These are phyloP conservation scores for Scedosporium minutisporum DNA, from an alignment of 2,329 filamentous ascomycete species.

Conservation along the genomic window DNA sequence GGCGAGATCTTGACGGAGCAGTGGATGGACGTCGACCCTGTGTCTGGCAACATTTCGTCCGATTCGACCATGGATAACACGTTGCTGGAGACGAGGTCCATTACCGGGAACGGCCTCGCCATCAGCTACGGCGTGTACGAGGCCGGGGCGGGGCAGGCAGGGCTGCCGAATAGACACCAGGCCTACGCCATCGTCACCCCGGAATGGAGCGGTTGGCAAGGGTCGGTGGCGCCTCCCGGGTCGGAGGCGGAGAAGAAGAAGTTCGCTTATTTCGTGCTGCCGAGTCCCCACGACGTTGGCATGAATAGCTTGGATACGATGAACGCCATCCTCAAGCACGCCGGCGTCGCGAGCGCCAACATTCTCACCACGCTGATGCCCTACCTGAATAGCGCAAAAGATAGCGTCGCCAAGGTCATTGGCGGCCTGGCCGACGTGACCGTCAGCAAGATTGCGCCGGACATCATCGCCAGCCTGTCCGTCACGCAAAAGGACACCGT, in stretches of 20 bases:
- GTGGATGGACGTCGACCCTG: slow-evolving; percentile 34
- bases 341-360: slow-evolving; percentile 16
- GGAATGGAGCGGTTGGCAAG: slow-evolving; percentile 34
- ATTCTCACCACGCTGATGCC: slow-evolving; percentile 16
- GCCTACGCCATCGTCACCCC: slow-evolving; percentile 34
- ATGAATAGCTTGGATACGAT: slow-evolving; percentile 40
- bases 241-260: slow-evolving; percentile 27
- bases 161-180: slow-evolving; percentile 32
- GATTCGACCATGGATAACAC: slow-evolving; percentile 26
- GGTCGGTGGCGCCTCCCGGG: slow-evolving; percentile 26
- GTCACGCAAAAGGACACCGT: slow-evolving; percentile 41
- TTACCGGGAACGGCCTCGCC: slow-evolving; percentile 25
- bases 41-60: slow-evolving; percentile 29
- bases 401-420: slow-evolving; percentile 18
- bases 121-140: slow-evolving; percentile 39
- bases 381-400: slow-evolving; percentile 7
- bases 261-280: slow-evolving; percentile 33
- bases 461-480: slow-evolving; percentile 36
- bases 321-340: slow-evolving; percentile 26
- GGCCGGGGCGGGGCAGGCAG: slow-evolving; percentile 30
- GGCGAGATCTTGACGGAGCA: slow-evolving; percentile 27
- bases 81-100: slow-evolving; percentile 21
- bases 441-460: slow-evolving; percentile 21
- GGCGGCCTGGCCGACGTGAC: slow-evolving; percentile 13
- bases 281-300: slow-evolving; percentile 36